Evolutionary conservation across 306 rosid genomes (phyloP).

Genomic region (Cicer yamashitae): DNA sequence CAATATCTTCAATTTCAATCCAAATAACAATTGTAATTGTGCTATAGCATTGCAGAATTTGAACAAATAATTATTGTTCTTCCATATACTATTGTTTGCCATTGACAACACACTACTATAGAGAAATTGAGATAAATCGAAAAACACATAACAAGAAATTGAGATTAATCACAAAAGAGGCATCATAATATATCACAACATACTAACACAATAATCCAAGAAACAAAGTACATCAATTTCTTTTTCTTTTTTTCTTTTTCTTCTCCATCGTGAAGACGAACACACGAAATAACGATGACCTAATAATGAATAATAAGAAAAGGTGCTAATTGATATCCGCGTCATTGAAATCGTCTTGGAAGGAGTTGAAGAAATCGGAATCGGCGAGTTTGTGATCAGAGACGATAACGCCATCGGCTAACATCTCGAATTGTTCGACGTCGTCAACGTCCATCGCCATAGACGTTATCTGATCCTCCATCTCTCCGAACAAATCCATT

Average conservation of each 20-base stretch:
- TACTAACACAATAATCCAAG: conserved; percentile 24
- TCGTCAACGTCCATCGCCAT: conserved; percentile 98
- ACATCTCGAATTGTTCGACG: conserved; percentile 69
- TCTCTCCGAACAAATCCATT: conserved; percentile 73
- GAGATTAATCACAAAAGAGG: conserved; percentile 1
- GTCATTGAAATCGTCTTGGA: conserved; percentile 85
- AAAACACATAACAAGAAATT: not conserved
- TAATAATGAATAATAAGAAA: not conserved
- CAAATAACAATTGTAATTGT: not conserved
- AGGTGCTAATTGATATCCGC: conserved; percentile 64
- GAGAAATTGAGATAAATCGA: not conserved
- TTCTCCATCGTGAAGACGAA: not conserved
- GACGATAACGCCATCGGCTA: conserved; percentile 65
- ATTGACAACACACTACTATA: not conserved
- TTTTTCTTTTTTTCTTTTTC: not conserved
- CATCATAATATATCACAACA: not conserved
- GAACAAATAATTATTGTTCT: not conserved
- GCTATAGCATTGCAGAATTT: not conserved
- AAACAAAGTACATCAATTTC: conserved; percentile 5
- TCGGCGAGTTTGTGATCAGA: conserved; percentile 80
- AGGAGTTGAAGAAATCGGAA: conserved; percentile 77
- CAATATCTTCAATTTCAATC: not conserved
- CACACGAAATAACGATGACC: not conserved
- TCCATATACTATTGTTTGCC: not conserved
- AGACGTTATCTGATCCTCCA: conserved; percentile 80